Evolutionary conservation across 1,284 basidiomycete species (phyloP), one percentile per base, ranked within the genome.

Genomic region (Bjerkandera adusta): DNA sequence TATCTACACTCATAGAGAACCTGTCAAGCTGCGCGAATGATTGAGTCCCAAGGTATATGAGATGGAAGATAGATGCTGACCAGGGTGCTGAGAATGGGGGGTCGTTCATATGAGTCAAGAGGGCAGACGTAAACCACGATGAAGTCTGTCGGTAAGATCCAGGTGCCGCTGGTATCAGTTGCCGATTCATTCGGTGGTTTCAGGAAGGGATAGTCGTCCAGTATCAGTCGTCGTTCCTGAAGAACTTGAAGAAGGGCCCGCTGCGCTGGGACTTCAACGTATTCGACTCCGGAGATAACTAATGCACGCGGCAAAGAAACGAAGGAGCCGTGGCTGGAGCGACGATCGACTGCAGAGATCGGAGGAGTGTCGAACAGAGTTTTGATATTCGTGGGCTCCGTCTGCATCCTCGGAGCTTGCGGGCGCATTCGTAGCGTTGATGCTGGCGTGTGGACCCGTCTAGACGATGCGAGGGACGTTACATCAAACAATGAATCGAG

Each of bases 71-170:
- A 32, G 26, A 21, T 13, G 64, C 79, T 54, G 60, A 89, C 87
- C 60, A 89, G 63, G 45, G 70, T 73, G 52, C 77, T 77, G 56
- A 85, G 72, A 27, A 90, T 75, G 0, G 67, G 61, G 1, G 88
- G 87, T 47, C 83, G 69, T 57, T 88, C 84, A 41, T 68, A 68
- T 1, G 76, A 66, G 60, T 87, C 76, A 50, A 72, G 66, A 13
- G 78, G 73, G 63, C 84, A 87, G 5, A 92, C 78, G 54, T 85
- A 89, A 1, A 91, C 73, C 45, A 83, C 63, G 27, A 90, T 68
- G 58, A 91, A 92, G 1, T 75, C 77, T 5, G 79, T 71, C 1
- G 89, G 87, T n/a, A 89, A 62, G 45, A 74, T 73, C 72, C 79
- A 81, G 0, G 66, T 62, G 21, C 70, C 66, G 36, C 71, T 70